Evolutionary conservation across 2,329 filamentous ascomycete genomes (phyloP), one percentile per base, ranked within the genome.

Genomic region (Aspergillus tamarii): DNA sequence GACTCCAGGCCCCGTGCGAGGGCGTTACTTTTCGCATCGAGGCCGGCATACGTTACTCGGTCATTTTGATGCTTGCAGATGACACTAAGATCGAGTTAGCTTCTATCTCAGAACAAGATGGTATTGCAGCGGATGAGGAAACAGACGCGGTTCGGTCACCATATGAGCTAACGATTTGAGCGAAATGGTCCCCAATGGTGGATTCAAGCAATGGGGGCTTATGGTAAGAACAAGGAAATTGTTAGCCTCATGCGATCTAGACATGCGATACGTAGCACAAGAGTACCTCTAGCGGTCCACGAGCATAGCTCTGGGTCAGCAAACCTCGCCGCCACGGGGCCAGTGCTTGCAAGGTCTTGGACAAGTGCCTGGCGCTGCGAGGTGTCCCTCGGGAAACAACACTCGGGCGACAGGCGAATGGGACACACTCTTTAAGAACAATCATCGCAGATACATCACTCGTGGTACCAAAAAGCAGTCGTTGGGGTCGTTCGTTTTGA

Each of bases 11-110:
- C 91, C 57, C 85, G 82, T 1, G 93, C 93, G 10, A 97, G 82
- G 3, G 85, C 83, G 81, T 93, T 94, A 66, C 93, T 96, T 63
- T 87, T 84, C 3, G 84, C 80, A 76, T 98, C 92, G 11, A 99
- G 87, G 7, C 83, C 84, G 57, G 88, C 81, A 76, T 96, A 98
- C 0, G 89, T 94, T 61, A 96, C 82, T 1, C 82, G 83, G 2
- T 79, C 80, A 53, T 85, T 86, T 71, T 95, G 92, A 63, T 88
- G 81, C 54, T 81, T 83, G 1, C 83, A 88, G 59, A 89, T 81
- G 28, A 89, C 84, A 11, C 85, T 87, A 56, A 54, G 34, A 14
- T 6, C 12, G 16, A 9, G 58, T 61, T 32, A 60, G 36, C 66
- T 43, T 21, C 19, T 50, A 12, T 19, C n/a, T 21, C 39, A 36